Conservation (phyloP, 768 basidiomycete species). For the Grammothele lineata region DNA sequence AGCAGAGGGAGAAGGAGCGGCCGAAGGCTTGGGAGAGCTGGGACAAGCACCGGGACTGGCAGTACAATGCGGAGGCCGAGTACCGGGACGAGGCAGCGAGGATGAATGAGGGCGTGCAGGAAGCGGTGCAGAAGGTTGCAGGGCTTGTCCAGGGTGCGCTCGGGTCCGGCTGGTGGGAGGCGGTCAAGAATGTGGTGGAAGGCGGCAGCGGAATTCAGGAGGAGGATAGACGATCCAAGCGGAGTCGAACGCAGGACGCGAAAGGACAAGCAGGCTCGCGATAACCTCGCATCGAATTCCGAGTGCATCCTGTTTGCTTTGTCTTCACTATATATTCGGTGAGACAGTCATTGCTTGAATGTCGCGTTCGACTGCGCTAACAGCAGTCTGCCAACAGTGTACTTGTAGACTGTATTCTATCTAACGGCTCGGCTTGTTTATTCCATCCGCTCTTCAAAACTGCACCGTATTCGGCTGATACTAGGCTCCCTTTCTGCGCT, state of each 20-base stretch:
- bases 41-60: slow-evolving; percentile 56
- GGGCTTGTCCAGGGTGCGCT: slow-evolving; percentile 35
- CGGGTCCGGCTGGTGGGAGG: slow-evolving; percentile 38
- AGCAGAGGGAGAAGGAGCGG: slow-evolving; percentile 16
- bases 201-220: slow-evolving; percentile 3
- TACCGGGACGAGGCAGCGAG: slow-evolving; percentile 20
- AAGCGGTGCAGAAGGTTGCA: slow-evolving; percentile 43
- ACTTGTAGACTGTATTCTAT: no score
- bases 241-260: slow-evolving; percentile 3
- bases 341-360: no score
- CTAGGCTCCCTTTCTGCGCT: no score
- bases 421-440: no score
- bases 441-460: no score
- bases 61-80: slow-evolving; percentile 32
- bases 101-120: slow-evolving; percentile 19
- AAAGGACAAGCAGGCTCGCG: slow-evolving; percentile 1
- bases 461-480: no score
- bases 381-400: no score
- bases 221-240: background rate
- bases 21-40: slow-evolving; percentile 68
- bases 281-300: background rate
- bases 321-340: no score
- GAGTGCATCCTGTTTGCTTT: background rate
- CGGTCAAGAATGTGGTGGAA: slow-evolving; percentile 27
- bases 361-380: no score